Evolutionary conservation across 106 monocot species (phyloP).

Genomic region (Dactylorhiza incarnata): DNA sequence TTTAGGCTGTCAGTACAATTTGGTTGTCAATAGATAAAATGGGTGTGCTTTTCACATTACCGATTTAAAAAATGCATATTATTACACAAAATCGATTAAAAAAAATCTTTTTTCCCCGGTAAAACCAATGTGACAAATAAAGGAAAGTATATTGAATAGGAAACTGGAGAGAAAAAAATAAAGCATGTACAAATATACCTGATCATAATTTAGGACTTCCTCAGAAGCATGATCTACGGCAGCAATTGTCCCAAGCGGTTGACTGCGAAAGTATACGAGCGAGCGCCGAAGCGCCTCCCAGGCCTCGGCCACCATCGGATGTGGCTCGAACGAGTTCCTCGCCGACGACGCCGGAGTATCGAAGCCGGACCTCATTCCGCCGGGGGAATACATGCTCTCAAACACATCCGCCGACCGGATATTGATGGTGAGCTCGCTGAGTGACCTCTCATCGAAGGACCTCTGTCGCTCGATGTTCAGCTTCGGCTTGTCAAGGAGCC

Average conservation of each 20-base stretch:
- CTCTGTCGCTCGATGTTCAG: constrained; percentile 69
- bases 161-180: no score
- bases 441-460: constrained; percentile 83
- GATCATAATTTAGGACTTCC: constrained; percentile 89
- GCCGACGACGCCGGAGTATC: constrained; percentile 42
- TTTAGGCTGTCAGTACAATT: no score
- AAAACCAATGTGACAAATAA: no score
- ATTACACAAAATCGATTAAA: no score
- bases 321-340: constrained; percentile 50
- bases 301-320: constrained; percentile 76
- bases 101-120: no score
- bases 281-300: constrained; percentile 76
- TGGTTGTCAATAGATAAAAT: no score
- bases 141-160: no score
- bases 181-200: constrained; percentile 28
- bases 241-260: constrained; percentile 79
- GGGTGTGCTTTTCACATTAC: no score
- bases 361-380: constrained; percentile 30
- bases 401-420: constrained; percentile 24
- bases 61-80: no score
- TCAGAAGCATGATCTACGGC: constrained; percentile 72
- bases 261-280: constrained; percentile 49
- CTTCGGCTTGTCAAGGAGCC: constrained; percentile 48
- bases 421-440: constrained; percentile 57
- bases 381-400: constrained; percentile 51